A percentile compares a stretch with the other conserved stretches of the same genome.
Evolutionary conservation across 2,329 filamentous ascomycete genomes (phyloP).

Genomic region (Parastagonospora nodorum): DNA sequence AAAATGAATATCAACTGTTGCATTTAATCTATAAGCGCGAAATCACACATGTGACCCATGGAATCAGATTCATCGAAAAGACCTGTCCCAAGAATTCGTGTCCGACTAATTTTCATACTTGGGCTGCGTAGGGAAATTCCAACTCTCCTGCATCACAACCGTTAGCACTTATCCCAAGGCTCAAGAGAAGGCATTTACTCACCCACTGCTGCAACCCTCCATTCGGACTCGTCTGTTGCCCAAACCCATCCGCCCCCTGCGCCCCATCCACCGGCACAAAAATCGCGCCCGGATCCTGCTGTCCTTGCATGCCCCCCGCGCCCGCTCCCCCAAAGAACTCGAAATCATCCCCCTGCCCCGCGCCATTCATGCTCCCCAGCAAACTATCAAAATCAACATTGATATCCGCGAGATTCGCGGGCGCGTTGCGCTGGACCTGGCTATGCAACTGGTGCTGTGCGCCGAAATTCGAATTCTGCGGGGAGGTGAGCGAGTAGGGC

Average conservation of each 20-base stretch:
- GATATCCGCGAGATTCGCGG: slow-evolving; percentile 14
- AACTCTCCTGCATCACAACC: slow-evolving; percentile 26
- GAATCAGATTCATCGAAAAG: not conserved
- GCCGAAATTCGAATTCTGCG: slow-evolving; percentile 7
- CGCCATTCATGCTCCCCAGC: slow-evolving; percentile 31
- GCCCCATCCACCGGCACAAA: slow-evolving; percentile 41
- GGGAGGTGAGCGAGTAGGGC: slow-evolving; percentile 3
- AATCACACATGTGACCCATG: not conserved
- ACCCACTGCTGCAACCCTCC: slow-evolving; percentile 40
- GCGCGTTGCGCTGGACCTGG: slow-evolving; percentile 29
- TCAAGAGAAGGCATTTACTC: slow-evolving; percentile 9
- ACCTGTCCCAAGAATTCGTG: not conserved
- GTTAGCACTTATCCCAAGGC: not conserved
- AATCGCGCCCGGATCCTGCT: slow-evolving; percentile 37
- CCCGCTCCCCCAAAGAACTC: slow-evolving; percentile 31
- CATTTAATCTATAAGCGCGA: too few species aligned
- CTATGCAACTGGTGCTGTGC: slow-evolving; percentile 10
- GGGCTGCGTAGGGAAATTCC: slow-evolving; percentile 32
- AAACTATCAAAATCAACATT: slow-evolving; percentile 42
- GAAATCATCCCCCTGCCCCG: slow-evolving; percentile 26
- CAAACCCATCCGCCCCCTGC: slow-evolving; percentile 20
- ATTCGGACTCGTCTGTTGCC: slow-evolving; percentile 25
- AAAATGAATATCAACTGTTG: too few species aligned
- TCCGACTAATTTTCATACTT: slow-evolving; percentile 20
- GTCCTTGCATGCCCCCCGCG: slow-evolving; percentile 16